These are phyloP conservation scores for Onygenales sp. DNA, from an alignment of 2,329 filamentous ascomycete genomes.

Conservation along the genomic window DNA sequence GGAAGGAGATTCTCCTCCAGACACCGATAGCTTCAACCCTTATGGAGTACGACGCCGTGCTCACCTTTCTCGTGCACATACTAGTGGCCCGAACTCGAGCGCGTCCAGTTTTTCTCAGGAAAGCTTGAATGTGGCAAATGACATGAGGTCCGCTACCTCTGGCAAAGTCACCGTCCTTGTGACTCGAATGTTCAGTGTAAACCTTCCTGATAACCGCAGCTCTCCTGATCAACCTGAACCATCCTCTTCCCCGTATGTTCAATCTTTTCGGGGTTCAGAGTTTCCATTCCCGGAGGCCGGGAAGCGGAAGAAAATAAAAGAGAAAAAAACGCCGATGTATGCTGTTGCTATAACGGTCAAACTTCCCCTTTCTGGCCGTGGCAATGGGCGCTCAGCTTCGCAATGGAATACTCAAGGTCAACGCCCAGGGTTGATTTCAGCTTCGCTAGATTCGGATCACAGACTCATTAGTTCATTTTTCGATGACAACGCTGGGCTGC, in stretches of 20 bases:
- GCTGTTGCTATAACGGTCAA: constrained; percentile 49
- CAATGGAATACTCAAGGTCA: constrained; percentile 24
- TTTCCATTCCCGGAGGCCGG: constrained; percentile 29
- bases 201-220: constrained; percentile 38
- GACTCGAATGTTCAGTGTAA: constrained; percentile 51
- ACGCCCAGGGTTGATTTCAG: constrained; percentile 26
- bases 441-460: constrained; percentile 33
- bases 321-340: constrained; percentile 49
- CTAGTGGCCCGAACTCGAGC: constrained; percentile 22
- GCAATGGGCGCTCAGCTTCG: constrained; percentile 25
- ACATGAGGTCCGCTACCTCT: constrained; percentile 14
- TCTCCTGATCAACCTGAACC: constrained; percentile 25
- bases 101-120: constrained; percentile 14
- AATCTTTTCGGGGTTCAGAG: constrained; percentile 24
- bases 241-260: constrained; percentile 22
- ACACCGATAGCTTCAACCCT: constrained; percentile 11
- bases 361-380: constrained; percentile 35
- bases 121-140: constrained; percentile 17
- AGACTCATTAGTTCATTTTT: constrained; percentile 27
- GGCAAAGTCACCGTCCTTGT: constrained; percentile 46
- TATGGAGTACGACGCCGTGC: constrained; percentile 16
- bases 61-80: constrained; percentile 29
- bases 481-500: constrained; percentile 34
- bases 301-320: constrained; percentile 39
- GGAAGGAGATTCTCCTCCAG: constrained; percentile 24